Conservation (phyloP, 1,284 basidiomycete species). For the Apiotrichum domesticum region DNA sequence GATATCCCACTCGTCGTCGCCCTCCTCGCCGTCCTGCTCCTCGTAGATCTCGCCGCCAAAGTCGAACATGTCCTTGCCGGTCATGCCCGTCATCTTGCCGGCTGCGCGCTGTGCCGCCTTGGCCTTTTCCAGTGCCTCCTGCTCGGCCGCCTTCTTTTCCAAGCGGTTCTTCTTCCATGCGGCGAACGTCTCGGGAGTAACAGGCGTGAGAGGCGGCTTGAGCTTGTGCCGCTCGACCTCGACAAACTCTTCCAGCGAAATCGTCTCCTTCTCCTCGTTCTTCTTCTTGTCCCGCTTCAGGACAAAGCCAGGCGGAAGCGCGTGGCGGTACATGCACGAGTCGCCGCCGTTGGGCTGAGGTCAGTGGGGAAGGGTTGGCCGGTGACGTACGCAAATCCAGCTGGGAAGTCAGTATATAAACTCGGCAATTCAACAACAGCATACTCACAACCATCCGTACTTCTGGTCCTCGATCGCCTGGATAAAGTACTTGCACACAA, state of each 20-base stretch:
- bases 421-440: background rate
- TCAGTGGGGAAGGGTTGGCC: background rate
- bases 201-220: slow-evolving; percentile 84
- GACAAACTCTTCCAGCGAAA: slow-evolving; percentile 93
- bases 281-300: slow-evolving; percentile 78
- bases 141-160: slow-evolving; percentile 86
- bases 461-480: slow-evolving; percentile 92
- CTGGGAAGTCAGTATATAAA: slow-evolving; percentile 24
- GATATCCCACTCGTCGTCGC: slow-evolving; percentile 47
- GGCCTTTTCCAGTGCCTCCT: slow-evolving; percentile 70
- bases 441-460: slow-evolving; percentile 53
- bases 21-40: slow-evolving; percentile 62
- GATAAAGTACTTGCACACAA: slow-evolving; percentile 96
- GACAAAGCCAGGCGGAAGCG: slow-evolving; percentile 90
- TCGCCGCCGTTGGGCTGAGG: slow-evolving; percentile 52
- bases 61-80: slow-evolving; percentile 93
- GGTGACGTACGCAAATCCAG: slow-evolving; percentile 46
- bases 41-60: slow-evolving; percentile 95
- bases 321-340: slow-evolving; percentile 90
- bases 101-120: slow-evolving; percentile 79
- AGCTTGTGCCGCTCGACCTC: slow-evolving; percentile 98
- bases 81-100: slow-evolving; percentile 90
- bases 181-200: slow-evolving; percentile 89
- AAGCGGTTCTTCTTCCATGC: slow-evolving; percentile 89
- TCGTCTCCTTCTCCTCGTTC: slow-evolving; percentile 72